Base-by-base conservation (phyloP, 192 early-diverging fungal species). In the Obelidium mucronatum region DNA sequence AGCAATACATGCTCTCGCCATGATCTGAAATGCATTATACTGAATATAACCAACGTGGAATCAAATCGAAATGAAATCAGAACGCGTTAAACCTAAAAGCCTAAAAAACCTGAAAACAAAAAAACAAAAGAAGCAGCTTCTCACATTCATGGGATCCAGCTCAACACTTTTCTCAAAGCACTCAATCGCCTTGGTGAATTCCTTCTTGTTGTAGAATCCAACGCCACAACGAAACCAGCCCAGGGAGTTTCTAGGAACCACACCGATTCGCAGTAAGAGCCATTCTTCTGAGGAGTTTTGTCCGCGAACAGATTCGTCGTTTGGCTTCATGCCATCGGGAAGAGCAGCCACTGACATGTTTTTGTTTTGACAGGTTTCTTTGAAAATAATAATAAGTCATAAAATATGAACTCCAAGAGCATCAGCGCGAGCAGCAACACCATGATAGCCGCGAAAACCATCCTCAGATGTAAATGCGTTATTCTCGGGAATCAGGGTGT, bases 201-300 rank as follows among this genome's bases (percentile, higher is more conserved):
- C 88, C 73, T 89, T 89, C 73, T 89, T 89, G 79, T 89, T 89
- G 79, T 89, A 89, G 71, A 89, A 89, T 0, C 86, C 88, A 28
- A 89, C 83, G n/a, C 88, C 88, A 73, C 84, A 86, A 26, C 88
- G 75, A 65, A 89, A 89, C 88, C 88, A 89, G 5, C 88, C 88
- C 11, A 89, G 81, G 5, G 88, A 89, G 77, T 87, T 89, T 36
- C 86, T 73, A 8, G 88, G 88, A 17, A 86, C 42, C 0, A 85
- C 72, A 30, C 87, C 87, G 54, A 85, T 83, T 26, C 87, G 81
- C 15, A 88, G 82, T 40, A 88, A 55, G 0, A 88, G 83, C 87
- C 87, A 88, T 66, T 88, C 87, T 60, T 51, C 62, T 13, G 74
- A 76, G 1, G 74, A 76, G 54, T 67, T 76, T 67, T 76, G 74